A percentile compares a stretch with the other conserved stretches of the same genome.
Evolutionary conservation across 1,139 yeast genomes (phyloP).

Genomic region (Saccharomyces uvarum): DNA sequence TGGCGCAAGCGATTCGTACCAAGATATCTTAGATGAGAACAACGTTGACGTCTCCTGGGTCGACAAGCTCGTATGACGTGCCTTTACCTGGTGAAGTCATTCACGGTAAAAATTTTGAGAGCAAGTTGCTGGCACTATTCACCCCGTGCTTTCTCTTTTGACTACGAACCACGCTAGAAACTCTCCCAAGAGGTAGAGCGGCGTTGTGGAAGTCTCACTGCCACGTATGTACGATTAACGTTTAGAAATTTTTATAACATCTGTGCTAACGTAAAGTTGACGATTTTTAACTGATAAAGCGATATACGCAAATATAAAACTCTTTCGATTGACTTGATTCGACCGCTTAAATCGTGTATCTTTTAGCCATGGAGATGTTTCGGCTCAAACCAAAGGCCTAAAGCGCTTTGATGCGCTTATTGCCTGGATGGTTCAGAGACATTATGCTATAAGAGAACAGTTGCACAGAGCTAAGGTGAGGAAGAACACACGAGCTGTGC

Average conservation of each 20-base stretch:
- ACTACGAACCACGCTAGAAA: neutral
- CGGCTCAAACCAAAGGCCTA: too few species aligned
- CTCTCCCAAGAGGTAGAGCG: neutral
- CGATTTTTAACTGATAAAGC: too few species aligned
- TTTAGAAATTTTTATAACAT: neutral
- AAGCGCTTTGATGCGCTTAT: too few species aligned
- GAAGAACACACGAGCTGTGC: too few species aligned
- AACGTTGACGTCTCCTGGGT: slow-evolving; percentile 38
- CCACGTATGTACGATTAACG: neutral
- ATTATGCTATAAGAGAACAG: too few species aligned
- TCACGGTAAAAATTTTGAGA: neutral
- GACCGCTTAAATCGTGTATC: too few species aligned
- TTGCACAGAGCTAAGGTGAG: too few species aligned
- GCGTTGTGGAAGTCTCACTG: neutral
- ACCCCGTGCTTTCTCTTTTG: neutral
- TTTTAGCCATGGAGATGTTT: too few species aligned
- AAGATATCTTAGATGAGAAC: slow-evolving; percentile 39
- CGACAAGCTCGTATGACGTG: slow-evolving; percentile 19
- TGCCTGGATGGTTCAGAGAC: too few species aligned
- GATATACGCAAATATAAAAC: too few species aligned
- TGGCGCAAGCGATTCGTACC: slow-evolving; percentile 40
- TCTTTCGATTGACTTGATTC: too few species aligned
- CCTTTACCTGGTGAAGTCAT: neutral
- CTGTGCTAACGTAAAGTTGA: too few species aligned
- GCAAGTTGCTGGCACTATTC: neutral